Base-by-base conservation (phyloP, 2,329 filamentous ascomycete genomes). In the Aspergillus fischeri region DNA sequence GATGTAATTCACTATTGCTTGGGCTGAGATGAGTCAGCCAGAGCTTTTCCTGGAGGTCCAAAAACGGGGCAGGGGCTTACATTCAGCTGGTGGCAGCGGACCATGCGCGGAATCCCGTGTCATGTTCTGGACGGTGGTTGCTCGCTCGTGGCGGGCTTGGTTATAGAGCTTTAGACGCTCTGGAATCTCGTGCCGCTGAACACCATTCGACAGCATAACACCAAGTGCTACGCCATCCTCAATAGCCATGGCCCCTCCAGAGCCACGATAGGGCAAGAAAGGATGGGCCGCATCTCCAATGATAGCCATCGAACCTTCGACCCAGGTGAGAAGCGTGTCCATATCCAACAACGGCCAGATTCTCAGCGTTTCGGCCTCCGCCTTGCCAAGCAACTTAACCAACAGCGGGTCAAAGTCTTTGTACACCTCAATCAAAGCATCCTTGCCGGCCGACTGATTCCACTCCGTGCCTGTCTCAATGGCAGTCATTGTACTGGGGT, bases 221-320 rank as follows among this genome's bases (percentile, higher is more conserved):
- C 78, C 80, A 0, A 90, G 67, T 0, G 85, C 80, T 0, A 81
- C 82, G 0, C 81, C 86, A 60, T 90, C 87, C 66, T 90, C 87
- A 47, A 90, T 88, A 0, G 87, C 87, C 56, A 83, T 77, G 0
- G 74, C 85, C 8, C 81, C 86, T 2, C 86, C 86, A 66, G 87
- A 84, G 0, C 81, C 85, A 70, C 85, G 83, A 59, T 85, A 81
- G 14, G 86, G 87, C 0, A 86, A 73, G 64, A 89, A 88, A 0
- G 87, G 86, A 67, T 90, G 87, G 0, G 85, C 87, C 0, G 87
- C 85, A 66, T 90, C 87, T 0, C 87, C 87, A 0, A 90, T 69
- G 0, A 89, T 69, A 1, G 79, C 84, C 20, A 88, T 67, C 4
- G 75, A 78, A 0, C 72, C 81, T 2, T 81, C 78, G 0, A 77